Evolutionary conservation across 2,329 filamentous ascomycete species (phyloP).

Genomic region (Thelonectria rubi): DNA sequence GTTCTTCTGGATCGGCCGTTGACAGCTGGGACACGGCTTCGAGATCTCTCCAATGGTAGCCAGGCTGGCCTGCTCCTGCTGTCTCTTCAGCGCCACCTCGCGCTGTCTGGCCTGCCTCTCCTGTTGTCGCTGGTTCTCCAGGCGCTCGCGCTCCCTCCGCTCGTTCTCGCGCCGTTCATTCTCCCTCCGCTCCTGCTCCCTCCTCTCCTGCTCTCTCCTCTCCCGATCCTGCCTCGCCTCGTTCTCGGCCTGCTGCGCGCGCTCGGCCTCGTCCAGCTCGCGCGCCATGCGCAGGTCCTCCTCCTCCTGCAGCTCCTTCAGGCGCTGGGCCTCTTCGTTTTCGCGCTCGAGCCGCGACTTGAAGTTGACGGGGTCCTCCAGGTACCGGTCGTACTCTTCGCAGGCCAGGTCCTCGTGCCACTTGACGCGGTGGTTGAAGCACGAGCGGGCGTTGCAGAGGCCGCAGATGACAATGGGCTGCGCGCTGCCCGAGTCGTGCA

Average conservation of each 20-base stretch:
- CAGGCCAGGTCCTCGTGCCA: slow-evolving; percentile 4
- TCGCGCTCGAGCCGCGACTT: background rate
- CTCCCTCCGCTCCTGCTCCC: background rate
- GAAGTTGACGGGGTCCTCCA: background rate
- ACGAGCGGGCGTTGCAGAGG: background rate
- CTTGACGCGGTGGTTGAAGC: background rate
- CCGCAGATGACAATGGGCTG: slow-evolving; percentile 1
- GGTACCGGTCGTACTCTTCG: background rate
- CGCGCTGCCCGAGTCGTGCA: background rate
- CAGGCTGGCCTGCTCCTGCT: slow-evolving; percentile 1
- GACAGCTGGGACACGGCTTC: slow-evolving; percentile 6
- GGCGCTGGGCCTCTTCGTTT: background rate
- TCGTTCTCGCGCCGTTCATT: no score
- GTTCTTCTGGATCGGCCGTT: slow-evolving; percentile 4
- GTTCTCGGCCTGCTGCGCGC: background rate
- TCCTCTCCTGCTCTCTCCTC: background rate
- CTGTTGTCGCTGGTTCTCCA: background rate
- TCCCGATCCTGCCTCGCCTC: background rate
- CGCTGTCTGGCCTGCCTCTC: background rate
- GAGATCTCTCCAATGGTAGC: background rate
- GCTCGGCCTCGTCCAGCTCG: background rate
- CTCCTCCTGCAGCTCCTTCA: background rate
- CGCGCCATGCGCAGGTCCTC: background rate
- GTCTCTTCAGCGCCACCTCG: background rate
- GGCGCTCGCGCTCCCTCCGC: no score